phyloP scores from a whole-genome alignment of 164 flowering plant genomes.

The Chimonanthus salicifolius region DNA sequence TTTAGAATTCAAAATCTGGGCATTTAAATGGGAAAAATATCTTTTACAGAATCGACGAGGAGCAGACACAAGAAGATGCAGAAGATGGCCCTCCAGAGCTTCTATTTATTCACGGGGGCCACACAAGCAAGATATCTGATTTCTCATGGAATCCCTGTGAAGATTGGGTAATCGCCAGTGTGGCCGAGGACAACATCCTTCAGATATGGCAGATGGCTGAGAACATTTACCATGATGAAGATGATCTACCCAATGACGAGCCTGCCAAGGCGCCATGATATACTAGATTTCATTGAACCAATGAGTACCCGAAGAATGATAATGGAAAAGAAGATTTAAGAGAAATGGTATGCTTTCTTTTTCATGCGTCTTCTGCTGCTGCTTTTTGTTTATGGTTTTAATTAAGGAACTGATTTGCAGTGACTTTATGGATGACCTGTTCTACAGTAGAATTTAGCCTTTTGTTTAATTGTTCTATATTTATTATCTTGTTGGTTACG shows the following conservation, averaged over 20 bases:
- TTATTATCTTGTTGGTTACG: not conserved
- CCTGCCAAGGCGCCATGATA: conserved; percentile 37
- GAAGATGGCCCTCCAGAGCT: conserved; percentile 98
- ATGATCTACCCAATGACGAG: conserved; percentile 69
- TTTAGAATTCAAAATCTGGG: not conserved
- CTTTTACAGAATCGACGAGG: conserved; percentile 72
- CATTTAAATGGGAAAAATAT: not conserved
- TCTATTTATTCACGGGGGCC: conserved; percentile 97
- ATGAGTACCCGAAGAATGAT: not conserved
- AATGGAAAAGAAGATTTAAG: not conserved
- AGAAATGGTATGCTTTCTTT: not conserved
- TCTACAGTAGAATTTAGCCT: not conserved
- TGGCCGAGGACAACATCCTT: conserved; percentile 94
- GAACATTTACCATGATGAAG: conserved; percentile 93
- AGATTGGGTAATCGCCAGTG: conserved; percentile 95
- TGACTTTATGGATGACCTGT: not conserved
- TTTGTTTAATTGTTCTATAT: too few relatives aligned
- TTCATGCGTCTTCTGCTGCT: not conserved
- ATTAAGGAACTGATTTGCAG: not conserved
- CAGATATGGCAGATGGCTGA: conserved; percentile 99
- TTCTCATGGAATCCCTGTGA: conserved; percentile 99
- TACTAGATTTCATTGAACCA: not conserved
- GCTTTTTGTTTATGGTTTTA: not conserved
- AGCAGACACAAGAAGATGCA: conserved; percentile 90
- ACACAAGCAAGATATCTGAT: conserved; percentile 94